These are phyloP conservation scores for Hyaloscypha finlandica DNA, from an alignment of 495 filamentous ascomycete species.

Conservation along the genomic window DNA sequence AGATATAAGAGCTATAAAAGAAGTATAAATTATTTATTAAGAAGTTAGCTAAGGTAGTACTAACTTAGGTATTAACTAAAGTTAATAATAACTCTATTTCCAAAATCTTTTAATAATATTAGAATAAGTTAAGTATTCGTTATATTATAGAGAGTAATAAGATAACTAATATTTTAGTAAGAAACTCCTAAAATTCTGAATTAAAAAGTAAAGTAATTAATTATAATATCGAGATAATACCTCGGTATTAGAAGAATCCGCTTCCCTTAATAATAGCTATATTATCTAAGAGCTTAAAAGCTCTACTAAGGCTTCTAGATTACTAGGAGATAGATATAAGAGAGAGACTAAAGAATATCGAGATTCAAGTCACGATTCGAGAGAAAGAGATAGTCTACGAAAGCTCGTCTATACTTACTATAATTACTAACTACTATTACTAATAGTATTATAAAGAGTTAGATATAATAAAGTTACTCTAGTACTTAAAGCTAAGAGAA, in stretches of 20 bases:
- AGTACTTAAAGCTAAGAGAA: conserved; percentile 8
- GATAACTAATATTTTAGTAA: background rate
- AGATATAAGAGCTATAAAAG: conserved; percentile 21
- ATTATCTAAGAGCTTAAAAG: background rate
- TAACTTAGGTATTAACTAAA: conserved; percentile 3
- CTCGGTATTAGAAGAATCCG: too few species aligned
- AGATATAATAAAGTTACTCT: conserved; percentile 10
- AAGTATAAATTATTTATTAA: conserved; percentile 19
- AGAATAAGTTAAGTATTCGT: conserved; percentile 6
- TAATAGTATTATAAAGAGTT: background rate
- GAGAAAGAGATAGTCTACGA: background rate
- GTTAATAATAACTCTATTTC: conserved; percentile 15
- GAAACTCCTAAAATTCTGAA: conserved; percentile 3
- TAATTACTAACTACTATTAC: conserved; percentile 2
- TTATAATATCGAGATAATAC: too few species aligned
- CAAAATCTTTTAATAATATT: conserved; percentile 12
- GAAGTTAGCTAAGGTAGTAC: background rate
- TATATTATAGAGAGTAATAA: conserved; percentile 6
- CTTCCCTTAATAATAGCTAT: too few species aligned
- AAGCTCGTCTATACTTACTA: background rate
- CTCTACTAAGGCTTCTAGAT: background rate
- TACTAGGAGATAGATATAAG: conserved; percentile 6
- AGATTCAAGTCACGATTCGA: background rate
- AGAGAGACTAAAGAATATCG: conserved; percentile 12
- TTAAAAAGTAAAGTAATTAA: background rate